Evolutionary conservation across 257 asterid species (phyloP).

Genomic region (Solanum peruvianum): DNA sequence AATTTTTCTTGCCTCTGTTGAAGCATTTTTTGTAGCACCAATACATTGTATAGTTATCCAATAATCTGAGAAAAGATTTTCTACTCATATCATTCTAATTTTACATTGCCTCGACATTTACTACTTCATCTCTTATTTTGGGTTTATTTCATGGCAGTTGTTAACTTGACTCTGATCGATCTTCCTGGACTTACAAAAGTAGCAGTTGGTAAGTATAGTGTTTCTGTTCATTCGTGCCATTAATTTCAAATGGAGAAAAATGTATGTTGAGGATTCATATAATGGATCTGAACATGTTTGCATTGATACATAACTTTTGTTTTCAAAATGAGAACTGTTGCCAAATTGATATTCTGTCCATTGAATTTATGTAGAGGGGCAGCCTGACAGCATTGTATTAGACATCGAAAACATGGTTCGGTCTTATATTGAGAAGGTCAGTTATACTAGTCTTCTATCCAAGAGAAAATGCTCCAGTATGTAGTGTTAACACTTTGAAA

Average conservation of each 20-base stretch:
- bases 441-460: background rate
- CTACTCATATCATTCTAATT: background rate
- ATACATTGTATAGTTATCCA: background rate
- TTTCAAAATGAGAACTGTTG: background rate
- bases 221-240: background rate
- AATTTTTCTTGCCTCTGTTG: background rate
- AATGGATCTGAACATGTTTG: background rate
- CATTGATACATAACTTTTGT: background rate
- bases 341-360: background rate
- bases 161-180: conserved; percentile 84
- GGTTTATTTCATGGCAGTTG: conserved; percentile 46
- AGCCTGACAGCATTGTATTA: conserved; percentile 80
- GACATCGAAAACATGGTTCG: conserved; percentile 97
- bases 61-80: background rate
- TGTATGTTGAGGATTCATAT: background rate
- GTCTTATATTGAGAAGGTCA: conserved; percentile 87
- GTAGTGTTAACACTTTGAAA: background rate
- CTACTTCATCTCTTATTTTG: background rate
- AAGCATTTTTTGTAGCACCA: background rate
- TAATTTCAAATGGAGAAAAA: background rate
- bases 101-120: background rate
- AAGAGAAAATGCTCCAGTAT: background rate
- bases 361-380: conserved; percentile 58
- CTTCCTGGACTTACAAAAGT: conserved; percentile 99
- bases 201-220: conserved; percentile 73